Base-by-base conservation (phyloP, 2,329 filamentous ascomycete species). In the Xylariaceae sp. region DNA sequence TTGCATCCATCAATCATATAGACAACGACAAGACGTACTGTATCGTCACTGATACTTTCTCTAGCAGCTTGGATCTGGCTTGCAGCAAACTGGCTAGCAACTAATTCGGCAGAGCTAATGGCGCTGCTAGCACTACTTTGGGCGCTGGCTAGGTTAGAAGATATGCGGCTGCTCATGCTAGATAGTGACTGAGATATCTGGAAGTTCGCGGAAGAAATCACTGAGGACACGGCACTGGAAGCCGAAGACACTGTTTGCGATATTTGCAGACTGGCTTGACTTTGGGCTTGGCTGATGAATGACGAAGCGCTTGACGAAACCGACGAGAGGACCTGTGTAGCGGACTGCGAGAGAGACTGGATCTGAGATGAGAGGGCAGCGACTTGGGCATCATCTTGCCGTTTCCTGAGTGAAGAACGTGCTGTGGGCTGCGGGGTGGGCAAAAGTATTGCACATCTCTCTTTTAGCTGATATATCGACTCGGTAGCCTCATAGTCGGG, bases 101-200 rank as follows among this genome's bases (percentile, higher is more conserved):
- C 75, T 8, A 62, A 64, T 59, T 77, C 73, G 14, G 77, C 79
- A 32, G 75, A 55, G 44, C 63, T 64, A 33, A 82, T 67, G 2
- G 75, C 75, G 41, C 53, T 54, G 39, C 49, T 60, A 2, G 60
- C 61, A 40, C 59, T 62, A 42, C 55, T 59, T 44, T 57, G 50
- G 12, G 51, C 55, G 39, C 61, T 63, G 3, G 55, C 53, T 35
- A 50, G 29, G 34, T 55, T 58, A 23, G 41, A 50, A 12, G 58
- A 57, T 25, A 62, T 53, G n/a, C 57, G 59, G 37, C 56, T 60
- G 39, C 57, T 63, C 55, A 62, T 59, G 34, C 60, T 63, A 7
- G 56, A 55, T 25, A 57, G 43, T 3, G 58, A 59, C 25, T 52
- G 53, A 20, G 50, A 42, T 6, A 63, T 33, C 22, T 59, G 54